Conservation (phyloP, 495 filamentous ascomycete species). For the Cladorrhinum samala region DNA sequence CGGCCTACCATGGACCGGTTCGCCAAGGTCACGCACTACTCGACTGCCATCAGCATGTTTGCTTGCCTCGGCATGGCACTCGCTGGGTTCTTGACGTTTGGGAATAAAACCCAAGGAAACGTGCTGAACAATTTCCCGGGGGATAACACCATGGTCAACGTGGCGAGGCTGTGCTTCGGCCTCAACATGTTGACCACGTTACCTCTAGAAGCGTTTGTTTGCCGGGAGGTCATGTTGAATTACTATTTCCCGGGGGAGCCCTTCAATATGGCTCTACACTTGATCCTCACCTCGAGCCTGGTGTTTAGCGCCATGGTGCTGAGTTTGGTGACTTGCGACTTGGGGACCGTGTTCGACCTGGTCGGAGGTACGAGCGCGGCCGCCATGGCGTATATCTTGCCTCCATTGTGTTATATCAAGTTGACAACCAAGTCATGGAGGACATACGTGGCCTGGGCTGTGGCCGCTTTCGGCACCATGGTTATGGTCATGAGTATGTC, state of each 20-base stretch:
- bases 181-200: slow-evolving; percentile 98
- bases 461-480: slow-evolving; percentile 68
- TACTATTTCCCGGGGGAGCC: slow-evolving; percentile 80
- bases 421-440: slow-evolving; percentile 74
- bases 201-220: slow-evolving; percentile 94
- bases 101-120: slow-evolving; percentile 85
- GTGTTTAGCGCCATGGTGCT: slow-evolving; percentile 74
- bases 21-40: slow-evolving; percentile 83
- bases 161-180: slow-evolving; percentile 90
- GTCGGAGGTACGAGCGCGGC: slow-evolving; percentile 93
- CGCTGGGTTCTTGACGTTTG: slow-evolving; percentile 86
- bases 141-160: slow-evolving; percentile 85
- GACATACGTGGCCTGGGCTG: slow-evolving; percentile 59
- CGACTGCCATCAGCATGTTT: slow-evolving; percentile 77
- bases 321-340: slow-evolving; percentile 79
- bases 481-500: slow-evolving; percentile 82
- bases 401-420: slow-evolving; percentile 91
- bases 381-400: slow-evolving; percentile 89
- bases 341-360: slow-evolving; percentile 89
- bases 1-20: slow-evolving; percentile 94
- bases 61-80: slow-evolving; percentile 87
- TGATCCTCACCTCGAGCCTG: slow-evolving; percentile 74
- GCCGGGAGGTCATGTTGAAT: slow-evolving; percentile 89
- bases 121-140: slow-evolving; percentile 95
- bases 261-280: slow-evolving; percentile 74